Conservation (phyloP, 2,329 filamentous ascomycete genomes). For the Colletotrichum tropicicola region DNA sequence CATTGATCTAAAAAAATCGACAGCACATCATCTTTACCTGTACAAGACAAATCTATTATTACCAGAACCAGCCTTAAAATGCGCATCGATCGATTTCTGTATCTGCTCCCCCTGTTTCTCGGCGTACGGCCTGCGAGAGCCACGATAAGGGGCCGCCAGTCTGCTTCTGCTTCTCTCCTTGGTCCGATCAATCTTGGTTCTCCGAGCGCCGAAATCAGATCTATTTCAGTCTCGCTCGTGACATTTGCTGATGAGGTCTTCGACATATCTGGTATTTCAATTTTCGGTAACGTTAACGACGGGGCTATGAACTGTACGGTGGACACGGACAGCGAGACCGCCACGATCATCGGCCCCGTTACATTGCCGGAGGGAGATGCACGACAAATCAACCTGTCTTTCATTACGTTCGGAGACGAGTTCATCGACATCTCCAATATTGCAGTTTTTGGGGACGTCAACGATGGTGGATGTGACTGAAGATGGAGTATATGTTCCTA, state of each 20-base stretch:
- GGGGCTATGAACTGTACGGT: not conserved
- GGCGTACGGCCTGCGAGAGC: too few relatives aligned
- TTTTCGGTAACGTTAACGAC: constrained; percentile 9
- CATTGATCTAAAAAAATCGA: too few relatives aligned
- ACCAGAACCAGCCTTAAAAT: too few relatives aligned
- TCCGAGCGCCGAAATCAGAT: not conserved
- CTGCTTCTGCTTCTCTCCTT: not conserved
- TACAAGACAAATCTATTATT: too few relatives aligned
- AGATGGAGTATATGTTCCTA: not conserved
- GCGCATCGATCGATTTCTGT: too few relatives aligned
- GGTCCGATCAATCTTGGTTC: not conserved
- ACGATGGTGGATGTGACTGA: not conserved
- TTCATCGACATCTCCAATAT: constrained; percentile 3
- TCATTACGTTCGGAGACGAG: not conserved
- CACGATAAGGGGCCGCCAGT: not conserved
- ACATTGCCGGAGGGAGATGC: not conserved
- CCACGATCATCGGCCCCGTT: not conserved
- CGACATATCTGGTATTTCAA: constrained; percentile 2
- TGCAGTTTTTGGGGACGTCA: not conserved
- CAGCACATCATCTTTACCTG: too few relatives aligned
- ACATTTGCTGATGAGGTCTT: constrained; percentile 7
- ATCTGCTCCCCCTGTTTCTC: too few relatives aligned
- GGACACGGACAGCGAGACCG: not conserved
- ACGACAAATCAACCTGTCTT: not conserved
- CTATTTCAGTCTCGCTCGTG: not conserved